Evolutionary conservation across 2,329 filamentous ascomycete genomes (phyloP), one percentile per base, ranked within the genome.

Genomic region (Monosporascus sp.): DNA sequence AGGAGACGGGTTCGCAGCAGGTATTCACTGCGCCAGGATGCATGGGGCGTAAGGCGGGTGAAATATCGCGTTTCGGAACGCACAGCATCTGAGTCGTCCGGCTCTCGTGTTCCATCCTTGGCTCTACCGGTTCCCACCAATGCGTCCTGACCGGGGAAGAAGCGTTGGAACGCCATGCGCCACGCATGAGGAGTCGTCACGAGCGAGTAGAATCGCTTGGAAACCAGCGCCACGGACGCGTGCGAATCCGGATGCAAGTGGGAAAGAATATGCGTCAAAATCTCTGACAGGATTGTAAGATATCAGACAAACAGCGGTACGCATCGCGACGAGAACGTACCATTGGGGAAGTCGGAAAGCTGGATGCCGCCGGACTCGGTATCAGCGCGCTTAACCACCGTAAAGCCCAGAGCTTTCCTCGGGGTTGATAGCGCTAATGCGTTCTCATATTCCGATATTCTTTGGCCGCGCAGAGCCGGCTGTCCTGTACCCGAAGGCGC

Each of bases 11-110:
- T 97, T 47, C 94, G 82, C 53, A 96, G 74, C 48, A 97, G 87
- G 65, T 97, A 99, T 70, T 99, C 94, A 70, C 90, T 97, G 61
- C 93, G 83, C 93, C 94, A 97, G 8, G 92, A 94, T n/a, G 91
- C 88, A 56, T 92, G 74, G 3, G 85, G 79, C 9, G 89, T 95
- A 51, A 99, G 78, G 44, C 92, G 85, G 17, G 89, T 83, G 65
- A 97, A 99, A 59, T 84, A 82, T 45, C 91, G 88, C 61, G 83
- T 82, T 65, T 94, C 88, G 1, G 88, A 87, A 27, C 83, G 81
- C 45, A 91, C 74, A 51, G 69, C 70, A 63, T 83, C 84, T 51
- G 72, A 70, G 46, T 71, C 69, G 37, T 82, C 73, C 24, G 75
- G 70, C 22, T 77, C 74, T 61, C 73, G 73, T 1, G 72, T 63